These are phyloP conservation scores for Mortierella sp. DNA, from an alignment of 371 early-diverging fungal species.

Conservation along the genomic window DNA sequence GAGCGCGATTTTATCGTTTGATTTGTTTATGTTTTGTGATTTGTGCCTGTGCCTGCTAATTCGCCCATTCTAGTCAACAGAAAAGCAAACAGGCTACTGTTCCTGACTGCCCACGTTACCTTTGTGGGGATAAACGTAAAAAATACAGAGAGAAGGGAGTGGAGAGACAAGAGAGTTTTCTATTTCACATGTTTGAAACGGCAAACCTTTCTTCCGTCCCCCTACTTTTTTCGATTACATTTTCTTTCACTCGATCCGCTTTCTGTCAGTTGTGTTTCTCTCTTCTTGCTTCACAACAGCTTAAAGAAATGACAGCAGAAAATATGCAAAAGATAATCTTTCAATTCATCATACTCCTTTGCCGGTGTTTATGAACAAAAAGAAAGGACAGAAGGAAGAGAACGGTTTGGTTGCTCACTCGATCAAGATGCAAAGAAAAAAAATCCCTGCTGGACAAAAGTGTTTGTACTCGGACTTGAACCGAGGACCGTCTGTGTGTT, in stretches of 20 bases:
- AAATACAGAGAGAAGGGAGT: neutral
- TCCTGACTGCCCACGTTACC: neutral
- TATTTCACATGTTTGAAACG: neutral
- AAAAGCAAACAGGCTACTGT: no score
- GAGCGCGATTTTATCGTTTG: neutral
- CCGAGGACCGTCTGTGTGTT: slow-evolving; percentile 92
- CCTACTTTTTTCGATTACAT: neutral
- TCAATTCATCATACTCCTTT: no score
- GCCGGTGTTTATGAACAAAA: no score
- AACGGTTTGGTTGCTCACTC: neutral
- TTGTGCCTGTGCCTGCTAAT: neutral
- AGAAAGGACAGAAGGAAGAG: neutral
- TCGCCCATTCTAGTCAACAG: neutral
- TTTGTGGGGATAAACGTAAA: slow-evolving; percentile 1
- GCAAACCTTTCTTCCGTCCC: neutral
- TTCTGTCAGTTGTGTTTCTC: neutral
- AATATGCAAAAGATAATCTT: neutral
- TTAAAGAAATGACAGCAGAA: slow-evolving; percentile 1
- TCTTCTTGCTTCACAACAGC: no score
- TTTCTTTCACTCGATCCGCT: neutral
- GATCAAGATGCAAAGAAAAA: neutral
- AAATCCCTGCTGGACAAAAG: slow-evolving; percentile 10
- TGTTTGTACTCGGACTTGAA: slow-evolving; percentile 73
- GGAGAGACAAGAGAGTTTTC: neutral
- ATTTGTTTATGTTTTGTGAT: neutral